phyloP scores from a whole-genome alignment of 441 rosid genomes.

The Eugenia klotzschiana region DNA sequence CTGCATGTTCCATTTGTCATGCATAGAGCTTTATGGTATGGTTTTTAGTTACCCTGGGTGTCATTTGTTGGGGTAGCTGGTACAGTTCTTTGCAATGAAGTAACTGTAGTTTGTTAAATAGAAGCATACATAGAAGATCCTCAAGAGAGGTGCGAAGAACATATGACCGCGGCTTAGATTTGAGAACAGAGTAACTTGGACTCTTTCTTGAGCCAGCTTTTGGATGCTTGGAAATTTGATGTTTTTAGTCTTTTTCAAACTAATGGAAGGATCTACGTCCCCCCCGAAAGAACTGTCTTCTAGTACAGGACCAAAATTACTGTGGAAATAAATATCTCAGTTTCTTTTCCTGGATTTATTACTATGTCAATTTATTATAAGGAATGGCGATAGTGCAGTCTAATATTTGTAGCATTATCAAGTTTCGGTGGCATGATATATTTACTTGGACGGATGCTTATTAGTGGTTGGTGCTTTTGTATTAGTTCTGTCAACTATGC shows the following conservation, averaged over 20 bases:
- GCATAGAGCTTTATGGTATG: neutral
- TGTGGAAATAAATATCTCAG: neutral
- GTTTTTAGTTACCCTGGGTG: neutral
- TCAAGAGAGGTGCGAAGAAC: neutral
- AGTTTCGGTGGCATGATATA: neutral
- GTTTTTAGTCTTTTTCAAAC: neutral
- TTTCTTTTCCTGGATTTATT: neutral
- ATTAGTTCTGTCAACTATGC: constrained; percentile 85
- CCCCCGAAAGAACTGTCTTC: neutral
- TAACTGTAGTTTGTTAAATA: neutral
- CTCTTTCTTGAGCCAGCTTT: neutral
- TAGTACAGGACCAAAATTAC: neutral
- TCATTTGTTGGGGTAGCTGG: neutral
- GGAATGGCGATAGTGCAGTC: neutral
- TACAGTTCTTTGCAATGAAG: neutral
- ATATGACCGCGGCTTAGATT: neutral
- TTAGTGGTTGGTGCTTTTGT: constrained; percentile 7
- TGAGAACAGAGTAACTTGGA: neutral
- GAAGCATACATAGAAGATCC: neutral
- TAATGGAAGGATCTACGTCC: neutral
- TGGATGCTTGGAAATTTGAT: neutral
- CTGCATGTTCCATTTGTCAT: neutral
- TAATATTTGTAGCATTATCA: neutral
- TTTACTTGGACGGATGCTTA: neutral
- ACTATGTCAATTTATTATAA: neutral